These are phyloP conservation scores for Physaria fendleri DNA, from an alignment of 345 rosid genomes.

Conservation along the genomic window DNA sequence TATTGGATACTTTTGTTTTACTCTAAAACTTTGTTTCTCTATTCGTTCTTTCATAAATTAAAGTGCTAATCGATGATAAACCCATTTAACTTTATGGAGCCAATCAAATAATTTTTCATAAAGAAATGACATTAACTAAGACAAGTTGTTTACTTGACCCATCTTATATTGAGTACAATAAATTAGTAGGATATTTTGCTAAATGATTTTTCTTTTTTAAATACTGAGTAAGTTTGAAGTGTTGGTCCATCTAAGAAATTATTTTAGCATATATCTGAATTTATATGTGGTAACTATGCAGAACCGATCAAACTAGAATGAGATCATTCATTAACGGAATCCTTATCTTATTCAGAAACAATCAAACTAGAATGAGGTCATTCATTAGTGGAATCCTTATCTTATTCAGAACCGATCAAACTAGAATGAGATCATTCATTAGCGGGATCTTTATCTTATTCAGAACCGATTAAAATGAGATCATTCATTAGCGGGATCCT, in stretches of 20 bases:
- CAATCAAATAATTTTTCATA: conserved; percentile 1
- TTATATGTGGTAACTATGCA: background rate
- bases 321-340: background rate
- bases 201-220: no score
- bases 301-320: background rate
- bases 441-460: no score
- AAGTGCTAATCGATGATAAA: conserved; percentile 2
- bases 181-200: background rate
- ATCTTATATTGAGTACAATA: background rate
- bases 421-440: background rate
- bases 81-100: conserved; percentile 9
- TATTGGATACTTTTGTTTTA: conserved; percentile 23
- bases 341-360: no score
- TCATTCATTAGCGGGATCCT: background rate
- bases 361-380: no score
- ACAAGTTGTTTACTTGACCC: background rate
- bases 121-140: background rate
- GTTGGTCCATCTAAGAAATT: conserved; percentile 20
- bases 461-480: no score
- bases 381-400: no score
- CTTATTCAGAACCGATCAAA: no score
- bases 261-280: background rate
- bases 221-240: conserved; percentile 1
- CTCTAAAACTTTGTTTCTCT: conserved; percentile 18
- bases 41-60: conserved; percentile 19